phyloP scores from a whole-genome alignment of 2,329 filamentous ascomycete species.

The Acrodontium crateriforme region DNA sequence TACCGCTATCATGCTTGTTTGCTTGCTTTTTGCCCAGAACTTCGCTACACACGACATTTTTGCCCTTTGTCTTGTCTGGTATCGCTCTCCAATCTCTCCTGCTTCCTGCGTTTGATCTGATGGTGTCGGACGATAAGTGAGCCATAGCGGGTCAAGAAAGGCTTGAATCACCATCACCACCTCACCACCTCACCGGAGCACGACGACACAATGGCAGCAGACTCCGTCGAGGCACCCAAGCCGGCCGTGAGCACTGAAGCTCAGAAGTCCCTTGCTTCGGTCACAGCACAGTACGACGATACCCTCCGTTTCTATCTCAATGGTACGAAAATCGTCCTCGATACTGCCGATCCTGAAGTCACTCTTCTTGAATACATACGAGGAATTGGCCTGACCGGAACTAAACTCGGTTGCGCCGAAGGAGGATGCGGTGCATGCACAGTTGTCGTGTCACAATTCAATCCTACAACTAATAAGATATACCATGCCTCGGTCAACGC shows the following conservation, averaged over 20 bases:
- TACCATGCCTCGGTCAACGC: constrained; percentile 97
- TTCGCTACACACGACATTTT: neutral
- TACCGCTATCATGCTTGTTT: constrained; percentile 1
- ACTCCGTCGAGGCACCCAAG: constrained; percentile 35
- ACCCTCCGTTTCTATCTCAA: constrained; percentile 89
- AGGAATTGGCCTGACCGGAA: constrained; percentile 85
- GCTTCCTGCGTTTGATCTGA: neutral
- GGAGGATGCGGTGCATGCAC: constrained; percentile 95
- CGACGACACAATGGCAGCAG: constrained; percentile 40
- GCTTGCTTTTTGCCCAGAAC: neutral
- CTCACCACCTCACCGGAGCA: neutral
- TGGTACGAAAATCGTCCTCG: constrained; percentile 74
- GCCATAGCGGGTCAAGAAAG: neutral
- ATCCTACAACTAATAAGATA: constrained; percentile 80
- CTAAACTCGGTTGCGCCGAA: constrained; percentile 92
- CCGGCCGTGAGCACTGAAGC: constrained; percentile 32
- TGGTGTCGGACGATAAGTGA: neutral
- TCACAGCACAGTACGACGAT: constrained; percentile 72
- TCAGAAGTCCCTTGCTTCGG: constrained; percentile 37
- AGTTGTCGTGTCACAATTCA: constrained; percentile 84
- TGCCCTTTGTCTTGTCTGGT: neutral
- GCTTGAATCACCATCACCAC: neutral
- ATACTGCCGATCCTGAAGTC: constrained; percentile 78
- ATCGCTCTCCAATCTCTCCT: neutral
- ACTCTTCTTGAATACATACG: constrained; percentile 88